Base-by-base conservation (phyloP, 257 asterid genomes). In the Solanum medicagineum region DNA sequence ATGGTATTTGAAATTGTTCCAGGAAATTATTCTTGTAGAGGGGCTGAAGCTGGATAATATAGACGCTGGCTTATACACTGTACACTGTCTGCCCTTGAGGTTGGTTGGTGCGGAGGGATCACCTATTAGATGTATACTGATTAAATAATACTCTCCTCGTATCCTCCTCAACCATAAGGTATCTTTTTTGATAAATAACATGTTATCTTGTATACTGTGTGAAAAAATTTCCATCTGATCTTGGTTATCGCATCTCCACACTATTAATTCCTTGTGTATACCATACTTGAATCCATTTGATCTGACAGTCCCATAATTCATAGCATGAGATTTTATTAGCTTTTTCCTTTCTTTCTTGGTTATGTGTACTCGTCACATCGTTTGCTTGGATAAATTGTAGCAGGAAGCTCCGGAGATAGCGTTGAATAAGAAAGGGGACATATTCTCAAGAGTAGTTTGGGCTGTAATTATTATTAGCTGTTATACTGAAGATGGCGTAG, bases 41-140 rank as follows among this genome's bases (percentile, higher is more conserved):
- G 99, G 94, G 85, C 89, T 96, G 93, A 96, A 96, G 87, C 94
- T 96, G 20, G 98, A 95, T 2, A 91, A 85, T 1, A 92, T 89
- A 14, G 84, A 88, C 81, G 85, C 95, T 54, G 98, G 98, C 85
- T 8, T 92, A 74, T 96, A 96, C 81, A 81, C 89, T 1, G 95
- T 96, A 16, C 98, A 96, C 85, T 96, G 98, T 90, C 86, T 96
- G 88, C 99, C 98, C 73, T 86, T 96, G 86, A 92, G 99, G 85
- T 84, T 96, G 94, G 85, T 93, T 8, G 98, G 99, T 26, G 91
- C 99, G 1, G 98, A 93, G 89, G 99, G 99, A 70, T 96, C 99
- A 11, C 99, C 99, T 44, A 92, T 95, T 13, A 91, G 99, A 87
- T 96, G 99, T 91, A 96, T 96, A 87, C 94, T 96, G 45, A 93